Evolutionary conservation across 2,329 filamentous ascomycete species (phyloP).

Genomic region (Colletotrichum echinochloae): DNA sequence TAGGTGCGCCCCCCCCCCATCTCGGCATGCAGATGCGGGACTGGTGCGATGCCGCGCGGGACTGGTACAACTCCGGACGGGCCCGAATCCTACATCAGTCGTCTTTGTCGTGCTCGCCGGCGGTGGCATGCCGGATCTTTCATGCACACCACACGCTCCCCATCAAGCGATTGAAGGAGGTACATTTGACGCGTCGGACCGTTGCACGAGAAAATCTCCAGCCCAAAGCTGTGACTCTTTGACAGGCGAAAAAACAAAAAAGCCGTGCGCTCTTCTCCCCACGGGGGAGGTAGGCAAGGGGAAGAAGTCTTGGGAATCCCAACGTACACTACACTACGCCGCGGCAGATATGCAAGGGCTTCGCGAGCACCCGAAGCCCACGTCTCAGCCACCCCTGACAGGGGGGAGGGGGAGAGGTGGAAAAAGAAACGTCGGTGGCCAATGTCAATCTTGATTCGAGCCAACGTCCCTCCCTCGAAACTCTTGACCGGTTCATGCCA

Average conservation of each 20-base stretch:
- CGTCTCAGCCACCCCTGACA: neutral
- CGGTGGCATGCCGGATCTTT: constrained; percentile 32
- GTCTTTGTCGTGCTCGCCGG: neutral
- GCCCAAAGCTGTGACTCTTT: constrained; percentile 9
- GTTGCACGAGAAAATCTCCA: constrained; percentile 18
- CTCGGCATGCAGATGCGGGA: constrained; percentile 27
- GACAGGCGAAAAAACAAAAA: neutral
- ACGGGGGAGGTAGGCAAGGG: neutral
- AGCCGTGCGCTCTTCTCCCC: neutral
- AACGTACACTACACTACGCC: neutral
- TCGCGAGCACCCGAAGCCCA: constrained; percentile 4
- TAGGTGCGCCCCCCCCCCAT: constrained; percentile 17
- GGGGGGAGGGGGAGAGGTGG: neutral
- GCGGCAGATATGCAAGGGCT: constrained; percentile 3
- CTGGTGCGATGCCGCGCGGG: constrained; percentile 11
- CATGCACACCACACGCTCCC: neutral
- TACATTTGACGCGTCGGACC: neutral
- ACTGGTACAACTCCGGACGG: constrained; percentile 21
- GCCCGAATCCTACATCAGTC: neutral
- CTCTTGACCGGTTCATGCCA: neutral
- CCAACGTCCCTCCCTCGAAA: constrained; percentile 7
- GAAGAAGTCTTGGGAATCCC: neutral
- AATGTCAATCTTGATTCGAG: constrained; percentile 6
- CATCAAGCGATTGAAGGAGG: constrained; percentile 5
- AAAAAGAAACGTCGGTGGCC: neutral